These are phyloP conservation scores for Bipolaris sorokiniana DNA, from an alignment of 2,329 filamentous ascomycete genomes.

Conservation along the genomic window DNA sequence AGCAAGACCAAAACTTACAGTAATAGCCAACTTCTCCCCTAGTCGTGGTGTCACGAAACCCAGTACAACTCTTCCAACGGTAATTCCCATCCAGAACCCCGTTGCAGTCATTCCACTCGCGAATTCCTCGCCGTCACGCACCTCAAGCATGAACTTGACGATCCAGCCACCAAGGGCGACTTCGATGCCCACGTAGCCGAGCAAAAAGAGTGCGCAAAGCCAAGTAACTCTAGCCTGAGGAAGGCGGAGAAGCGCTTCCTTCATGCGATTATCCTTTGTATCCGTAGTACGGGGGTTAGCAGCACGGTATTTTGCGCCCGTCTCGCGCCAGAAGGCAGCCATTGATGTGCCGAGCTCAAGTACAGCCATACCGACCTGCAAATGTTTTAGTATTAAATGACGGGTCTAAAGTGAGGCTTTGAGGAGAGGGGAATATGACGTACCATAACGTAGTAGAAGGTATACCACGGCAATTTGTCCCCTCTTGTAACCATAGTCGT, in stretches of 20 bases:
- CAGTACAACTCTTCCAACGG: constrained; percentile 72
- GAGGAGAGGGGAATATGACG: constrained; percentile 25
- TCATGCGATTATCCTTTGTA: constrained; percentile 57
- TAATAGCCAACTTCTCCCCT: constrained; percentile 69
- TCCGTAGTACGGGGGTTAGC: constrained; percentile 54
- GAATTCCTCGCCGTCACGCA: constrained; percentile 72
- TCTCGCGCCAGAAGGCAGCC: constrained; percentile 68
- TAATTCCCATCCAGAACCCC: constrained; percentile 85
- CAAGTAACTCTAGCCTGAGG: constrained; percentile 67
- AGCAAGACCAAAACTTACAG: constrained; percentile 37
- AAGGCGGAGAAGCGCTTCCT: constrained; percentile 56
- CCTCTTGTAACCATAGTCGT: constrained; percentile 73
- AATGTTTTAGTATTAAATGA: background rate
- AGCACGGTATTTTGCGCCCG: constrained; percentile 63
- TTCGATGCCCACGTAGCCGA: constrained; percentile 81
- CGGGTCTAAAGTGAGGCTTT: background rate
- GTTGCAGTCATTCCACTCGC: constrained; percentile 76
- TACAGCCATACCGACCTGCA: constrained; percentile 59
- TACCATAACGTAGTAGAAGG: constrained; percentile 79
- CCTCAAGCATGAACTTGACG: constrained; percentile 79
- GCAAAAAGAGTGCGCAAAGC: constrained; percentile 74
- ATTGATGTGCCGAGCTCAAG: constrained; percentile 62
- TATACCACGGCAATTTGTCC: constrained; percentile 66
- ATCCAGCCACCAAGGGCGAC: constrained; percentile 82
- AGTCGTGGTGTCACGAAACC: constrained; percentile 77